Evolutionary conservation across 2,329 filamentous ascomycete genomes (phyloP).

Genomic region (Cordyceps tenuipes): DNA sequence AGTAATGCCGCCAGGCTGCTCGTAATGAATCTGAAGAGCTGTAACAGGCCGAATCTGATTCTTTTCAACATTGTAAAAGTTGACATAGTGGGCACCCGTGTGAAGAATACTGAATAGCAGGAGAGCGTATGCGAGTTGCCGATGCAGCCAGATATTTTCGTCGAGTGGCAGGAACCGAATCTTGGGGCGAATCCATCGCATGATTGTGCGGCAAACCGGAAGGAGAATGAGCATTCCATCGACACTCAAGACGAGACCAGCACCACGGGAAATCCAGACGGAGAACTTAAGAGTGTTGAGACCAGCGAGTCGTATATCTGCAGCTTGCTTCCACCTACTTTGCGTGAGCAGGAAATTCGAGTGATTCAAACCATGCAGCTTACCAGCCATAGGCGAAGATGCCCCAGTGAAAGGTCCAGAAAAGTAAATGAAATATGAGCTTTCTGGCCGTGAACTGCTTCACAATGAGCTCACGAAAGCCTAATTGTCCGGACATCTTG

Average conservation of each 20-base stretch:
- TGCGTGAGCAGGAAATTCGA: slow-evolving; percentile 13
- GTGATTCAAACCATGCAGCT: slow-evolving; percentile 22
- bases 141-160: slow-evolving; percentile 94
- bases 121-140: slow-evolving; percentile 85
- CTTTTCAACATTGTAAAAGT: slow-evolving; percentile 94
- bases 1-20: slow-evolving; percentile 81
- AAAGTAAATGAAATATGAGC: slow-evolving; percentile 70
- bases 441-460: slow-evolving; percentile 64
- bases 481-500: slow-evolving; percentile 34
- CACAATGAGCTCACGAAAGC: slow-evolving; percentile 36
- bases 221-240: slow-evolving; percentile 83
- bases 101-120: slow-evolving; percentile 76
- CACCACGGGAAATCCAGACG: slow-evolving; percentile 93
- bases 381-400: slow-evolving; percentile 85
- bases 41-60: slow-evolving; percentile 70
- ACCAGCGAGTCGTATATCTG: slow-evolving; percentile 58
- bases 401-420: slow-evolving; percentile 69
- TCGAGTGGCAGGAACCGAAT: slow-evolving; percentile 85
- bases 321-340: slow-evolving; percentile 67
- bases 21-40: slow-evolving; percentile 87
- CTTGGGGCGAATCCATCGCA: slow-evolving; percentile 79
- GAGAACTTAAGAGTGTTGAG: slow-evolving; percentile 80
- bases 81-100: slow-evolving; percentile 80
- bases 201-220: slow-evolving; percentile 87
- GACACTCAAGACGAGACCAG: slow-evolving; percentile 74